Evolutionary conservation across 345 rosid genomes (phyloP).

Genomic region (Raphanus sativus): DNA sequence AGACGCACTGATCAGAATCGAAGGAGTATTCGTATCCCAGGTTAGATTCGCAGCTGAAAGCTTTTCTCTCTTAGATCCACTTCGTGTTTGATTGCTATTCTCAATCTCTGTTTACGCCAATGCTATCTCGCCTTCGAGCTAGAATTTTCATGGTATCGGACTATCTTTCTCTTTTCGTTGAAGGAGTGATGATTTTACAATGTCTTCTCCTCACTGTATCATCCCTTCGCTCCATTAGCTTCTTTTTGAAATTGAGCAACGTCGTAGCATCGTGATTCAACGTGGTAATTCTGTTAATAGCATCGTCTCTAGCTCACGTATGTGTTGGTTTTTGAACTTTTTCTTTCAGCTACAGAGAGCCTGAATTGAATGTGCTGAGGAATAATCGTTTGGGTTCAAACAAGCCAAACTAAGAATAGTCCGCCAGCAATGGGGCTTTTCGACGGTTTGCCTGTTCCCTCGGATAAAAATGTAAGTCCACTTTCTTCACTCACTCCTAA

Average conservation of each 20-base stretch:
- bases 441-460: constrained; percentile 87
- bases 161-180: constrained; percentile 8
- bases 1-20: constrained; percentile 26
- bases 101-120: neutral
- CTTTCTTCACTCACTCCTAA: neutral
- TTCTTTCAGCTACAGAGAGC: constrained; percentile 19
- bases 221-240: constrained; percentile 8
- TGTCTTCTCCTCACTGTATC: constrained; percentile 1
- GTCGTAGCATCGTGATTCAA: neutral
- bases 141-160: constrained; percentile 23
- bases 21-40: neutral
- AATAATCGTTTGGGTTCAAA: constrained; percentile 16
- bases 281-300: neutral
- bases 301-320: constrained; percentile 10
- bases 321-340: constrained; percentile 13
- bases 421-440: constrained; percentile 67
- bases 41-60: constrained; percentile 32
- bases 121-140: neutral
- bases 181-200: constrained; percentile 8
- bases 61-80: constrained; percentile 34
- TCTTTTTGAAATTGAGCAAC: neutral
- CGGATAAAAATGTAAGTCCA: constrained; percentile 70
- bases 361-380: constrained; percentile 35
- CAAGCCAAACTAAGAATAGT: constrained; percentile 33
- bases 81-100: constrained; percentile 20